phyloP scores from a whole-genome alignment of 2,329 filamentous ascomycete genomes.

The Blastomyces silverae region DNA sequence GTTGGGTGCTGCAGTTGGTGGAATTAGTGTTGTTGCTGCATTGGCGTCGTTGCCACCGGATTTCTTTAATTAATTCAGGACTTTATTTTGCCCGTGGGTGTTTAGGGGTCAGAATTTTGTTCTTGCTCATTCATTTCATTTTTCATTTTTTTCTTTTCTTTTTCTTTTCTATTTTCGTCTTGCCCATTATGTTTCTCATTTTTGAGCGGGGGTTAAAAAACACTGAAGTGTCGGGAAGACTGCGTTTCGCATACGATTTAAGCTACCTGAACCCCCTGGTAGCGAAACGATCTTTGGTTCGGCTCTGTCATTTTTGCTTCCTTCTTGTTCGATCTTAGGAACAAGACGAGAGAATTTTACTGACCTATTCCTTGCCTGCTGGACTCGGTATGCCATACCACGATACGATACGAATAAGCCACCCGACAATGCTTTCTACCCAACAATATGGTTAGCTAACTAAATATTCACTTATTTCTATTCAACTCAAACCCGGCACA shows the following conservation, averaged over 20 bases:
- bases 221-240: not conserved
- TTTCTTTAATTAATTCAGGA: slow-evolving; percentile 33
- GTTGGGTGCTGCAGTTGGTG: slow-evolving; percentile 38
- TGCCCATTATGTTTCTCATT: not conserved
- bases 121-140: no score
- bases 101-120: no score
- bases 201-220: not conserved
- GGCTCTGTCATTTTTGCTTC: not conserved
- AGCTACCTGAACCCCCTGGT: not conserved
- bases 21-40: slow-evolving; percentile 37
- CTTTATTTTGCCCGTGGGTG: not conserved
- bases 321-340: not conserved
- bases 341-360: not conserved
- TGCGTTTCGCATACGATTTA: not conserved
- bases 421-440: not conserved
- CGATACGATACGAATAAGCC: not conserved
- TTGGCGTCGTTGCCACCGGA: slow-evolving; percentile 40
- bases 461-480: not conserved
- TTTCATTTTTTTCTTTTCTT: not conserved
- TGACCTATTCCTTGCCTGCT: not conserved
- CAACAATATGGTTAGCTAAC: not conserved
- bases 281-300: not conserved
- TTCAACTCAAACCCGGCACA: no score
- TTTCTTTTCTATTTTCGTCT: not conserved
- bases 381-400: not conserved